phyloP scores from a whole-genome alignment of 805 yeast genomes.

The Candida germanica region DNA sequence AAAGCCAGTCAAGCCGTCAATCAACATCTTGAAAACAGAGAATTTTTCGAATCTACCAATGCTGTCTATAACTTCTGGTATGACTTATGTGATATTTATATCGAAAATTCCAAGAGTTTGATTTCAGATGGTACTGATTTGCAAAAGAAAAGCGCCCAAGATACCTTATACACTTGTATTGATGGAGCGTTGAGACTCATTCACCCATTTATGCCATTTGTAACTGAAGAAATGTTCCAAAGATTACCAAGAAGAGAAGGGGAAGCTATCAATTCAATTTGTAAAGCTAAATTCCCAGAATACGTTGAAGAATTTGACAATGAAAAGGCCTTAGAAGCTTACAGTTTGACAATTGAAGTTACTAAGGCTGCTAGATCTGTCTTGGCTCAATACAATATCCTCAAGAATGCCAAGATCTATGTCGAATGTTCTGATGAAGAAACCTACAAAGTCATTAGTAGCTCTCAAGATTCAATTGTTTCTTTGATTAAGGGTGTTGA shows the following conservation, averaged over 20 bases:
- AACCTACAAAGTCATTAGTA: conserved; percentile 50
- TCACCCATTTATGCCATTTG: conserved; percentile 97
- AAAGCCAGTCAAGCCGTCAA: conserved; percentile 63
- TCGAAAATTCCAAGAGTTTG: conserved; percentile 92
- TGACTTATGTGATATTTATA: conserved; percentile 95
- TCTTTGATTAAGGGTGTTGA: conserved; percentile 90
- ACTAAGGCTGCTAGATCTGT: conserved; percentile 91
- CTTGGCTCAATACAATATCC: conserved; percentile 83
- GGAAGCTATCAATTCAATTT: conserved; percentile 67
- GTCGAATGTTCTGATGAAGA: conserved; percentile 63
- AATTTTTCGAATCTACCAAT: conserved; percentile 83
- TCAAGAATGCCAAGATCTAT: conserved; percentile 82
- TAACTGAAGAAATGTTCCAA: conserved; percentile 99
- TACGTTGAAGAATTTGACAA: conserved; percentile 61
- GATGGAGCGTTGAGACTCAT: conserved; percentile 89
- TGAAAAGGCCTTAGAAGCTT: conserved; percentile 63
- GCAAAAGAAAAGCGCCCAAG: conserved; percentile 87
- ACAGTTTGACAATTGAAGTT: conserved; percentile 79
- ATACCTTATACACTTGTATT: conserved; percentile 87
- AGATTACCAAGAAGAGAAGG: conserved; percentile 85
- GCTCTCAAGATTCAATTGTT: conserved; percentile 82
- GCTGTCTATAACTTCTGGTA: conserved; percentile 94
- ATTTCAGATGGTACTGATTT: conserved; percentile 86
- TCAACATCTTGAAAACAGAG: conserved; percentile 73
- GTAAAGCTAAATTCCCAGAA: conserved; percentile 76